Evolutionary conservation across 2,329 filamentous ascomycete species (phyloP).

Genomic region (Beauveria scarabaeidicola): DNA sequence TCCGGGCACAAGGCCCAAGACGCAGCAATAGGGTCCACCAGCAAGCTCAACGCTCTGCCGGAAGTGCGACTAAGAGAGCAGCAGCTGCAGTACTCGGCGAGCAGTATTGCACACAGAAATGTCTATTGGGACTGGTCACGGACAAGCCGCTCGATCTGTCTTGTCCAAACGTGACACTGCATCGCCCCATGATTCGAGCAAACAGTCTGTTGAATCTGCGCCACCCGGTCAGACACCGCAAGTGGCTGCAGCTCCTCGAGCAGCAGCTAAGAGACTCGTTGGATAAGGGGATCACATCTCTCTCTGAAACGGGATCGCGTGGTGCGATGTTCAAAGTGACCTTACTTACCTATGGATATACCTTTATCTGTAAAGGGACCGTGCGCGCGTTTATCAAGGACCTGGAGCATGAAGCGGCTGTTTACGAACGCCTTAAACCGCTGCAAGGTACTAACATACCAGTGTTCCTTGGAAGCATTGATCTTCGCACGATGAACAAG

Average conservation of each 20-base stretch:
- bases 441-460: constrained; percentile 29
- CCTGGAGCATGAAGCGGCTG: constrained; percentile 26
- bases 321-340: constrained; percentile 34
- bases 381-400: constrained; percentile 22
- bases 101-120: constrained; percentile 32
- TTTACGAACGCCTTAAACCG: constrained; percentile 26
- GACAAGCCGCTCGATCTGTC: constrained; percentile 14
- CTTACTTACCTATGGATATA: constrained; percentile 33
- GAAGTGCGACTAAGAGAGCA: too few relatives aligned
- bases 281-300: constrained; percentile 22
- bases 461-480: constrained; percentile 29
- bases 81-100: too few relatives aligned
- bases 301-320: constrained; percentile 24
- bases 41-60: too few relatives aligned
- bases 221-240: not conserved
- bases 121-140: constrained; percentile 23
- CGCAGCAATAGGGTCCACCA: too few relatives aligned
- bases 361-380: constrained; percentile 34
- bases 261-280: constrained; percentile 22
- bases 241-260: not conserved
- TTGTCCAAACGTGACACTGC: not conserved
- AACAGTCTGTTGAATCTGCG: too few relatives aligned
- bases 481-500: constrained; percentile 24
- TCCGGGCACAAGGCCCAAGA: too few relatives aligned
- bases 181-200: not conserved